These are phyloP conservation scores for Macrophomina tecta DNA, from an alignment of 2,329 filamentous ascomycete genomes.

Conservation along the genomic window DNA sequence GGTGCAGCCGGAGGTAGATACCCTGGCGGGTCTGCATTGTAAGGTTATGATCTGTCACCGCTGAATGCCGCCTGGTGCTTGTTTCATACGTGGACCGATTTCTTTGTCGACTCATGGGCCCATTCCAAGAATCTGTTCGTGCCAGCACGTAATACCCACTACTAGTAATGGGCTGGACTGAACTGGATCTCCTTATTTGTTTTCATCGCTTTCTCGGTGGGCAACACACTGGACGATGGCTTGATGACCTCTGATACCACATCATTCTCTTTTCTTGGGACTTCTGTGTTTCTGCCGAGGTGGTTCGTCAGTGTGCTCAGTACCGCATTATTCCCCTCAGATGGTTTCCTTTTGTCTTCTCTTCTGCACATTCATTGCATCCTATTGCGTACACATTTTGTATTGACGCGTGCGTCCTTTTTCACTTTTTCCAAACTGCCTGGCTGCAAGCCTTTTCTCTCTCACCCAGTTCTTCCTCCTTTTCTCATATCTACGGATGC, in stretches of 20 bases:
- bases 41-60: background rate
- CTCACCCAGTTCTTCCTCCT: background rate
- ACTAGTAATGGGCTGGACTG: slow-evolving; percentile 21
- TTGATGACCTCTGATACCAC: slow-evolving; percentile 24
- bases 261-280: slow-evolving; percentile 7
- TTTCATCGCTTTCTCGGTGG: slow-evolving; percentile 17
- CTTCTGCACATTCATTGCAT: slow-evolving; percentile 23
- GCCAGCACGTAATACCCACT: slow-evolving; percentile 16
- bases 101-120: background rate
- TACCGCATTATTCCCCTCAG: slow-evolving; percentile 5
- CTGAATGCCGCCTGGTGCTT: background rate
- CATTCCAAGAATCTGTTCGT: background rate
- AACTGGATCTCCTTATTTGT: background rate
- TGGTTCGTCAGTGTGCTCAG: slow-evolving; percentile 21
- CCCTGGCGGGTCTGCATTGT: slow-evolving; percentile 6
- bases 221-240: slow-evolving; percentile 16
- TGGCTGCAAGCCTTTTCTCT: slow-evolving; percentile 13
- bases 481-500: background rate
- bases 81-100: background rate
- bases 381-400: slow-evolving; percentile 20
- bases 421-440: background rate
- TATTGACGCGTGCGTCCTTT: slow-evolving; percentile 25
- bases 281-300: slow-evolving; percentile 3
- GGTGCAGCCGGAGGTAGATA: slow-evolving; percentile 13
- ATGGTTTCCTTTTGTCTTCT: background rate